Conservation (phyloP, 106 monocot species). For the Apostasia shenzhenica region DNA sequence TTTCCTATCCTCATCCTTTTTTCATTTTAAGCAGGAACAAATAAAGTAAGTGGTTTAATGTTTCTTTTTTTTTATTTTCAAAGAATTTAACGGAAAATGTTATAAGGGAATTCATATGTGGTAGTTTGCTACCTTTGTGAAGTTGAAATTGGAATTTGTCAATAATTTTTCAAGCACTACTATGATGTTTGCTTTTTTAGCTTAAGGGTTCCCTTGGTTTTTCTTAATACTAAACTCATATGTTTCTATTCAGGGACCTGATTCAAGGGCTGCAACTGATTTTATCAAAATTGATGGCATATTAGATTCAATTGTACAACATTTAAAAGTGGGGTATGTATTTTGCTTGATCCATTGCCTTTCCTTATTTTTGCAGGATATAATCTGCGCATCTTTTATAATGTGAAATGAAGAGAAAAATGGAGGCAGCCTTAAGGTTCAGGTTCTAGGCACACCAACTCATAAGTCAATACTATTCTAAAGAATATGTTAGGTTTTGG, state of each 20-base stretch:
- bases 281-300: slow-evolving; percentile 63
- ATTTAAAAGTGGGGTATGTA: slow-evolving; percentile 63
- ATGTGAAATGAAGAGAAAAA: not conserved
- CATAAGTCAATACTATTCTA: not conserved
- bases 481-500: not conserved
- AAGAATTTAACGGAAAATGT: too few relatives aligned
- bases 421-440: too few relatives aligned
- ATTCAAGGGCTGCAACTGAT: slow-evolving; percentile 74
- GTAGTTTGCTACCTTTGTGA: too few relatives aligned
- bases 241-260: slow-evolving; percentile 62
- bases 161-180: too few relatives aligned
- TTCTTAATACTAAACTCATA: not conserved
- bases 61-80: too few relatives aligned
- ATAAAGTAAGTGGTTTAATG: too few relatives aligned
- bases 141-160: too few relatives aligned
- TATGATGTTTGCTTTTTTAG: not conserved
- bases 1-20: too few relatives aligned
- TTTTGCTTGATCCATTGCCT: slow-evolving; percentile 7
- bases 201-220: slow-evolving; percentile 1
- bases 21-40: too few relatives aligned
- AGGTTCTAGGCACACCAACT: not conserved
- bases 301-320: slow-evolving; percentile 57
- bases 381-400: too few relatives aligned
- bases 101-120: too few relatives aligned
- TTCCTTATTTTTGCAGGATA: not conserved